Base-by-base conservation (phyloP, 805 yeast species). In the Candida ortonii region DNA sequence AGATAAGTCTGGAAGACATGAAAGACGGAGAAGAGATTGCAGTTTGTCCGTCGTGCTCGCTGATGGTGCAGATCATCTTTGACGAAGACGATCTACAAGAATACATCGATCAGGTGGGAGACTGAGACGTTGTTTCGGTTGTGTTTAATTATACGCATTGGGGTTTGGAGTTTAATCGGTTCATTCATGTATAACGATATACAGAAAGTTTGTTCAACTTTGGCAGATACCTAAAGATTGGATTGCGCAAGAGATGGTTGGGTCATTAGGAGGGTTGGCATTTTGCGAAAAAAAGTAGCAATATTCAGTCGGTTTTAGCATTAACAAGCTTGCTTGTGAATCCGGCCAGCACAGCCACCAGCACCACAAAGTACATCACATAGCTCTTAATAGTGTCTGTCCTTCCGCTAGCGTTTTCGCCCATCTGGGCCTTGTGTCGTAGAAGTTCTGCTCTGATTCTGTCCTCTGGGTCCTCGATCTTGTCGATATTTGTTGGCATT, bases 11-110 rank as follows among this genome's bases (percentile, higher is more conserved):
- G 32, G 93, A 83, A 49, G 98, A 93, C 55, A 68, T 93, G 59
- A 67, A 70, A 42, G 96, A 88, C 49, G 98, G 97, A 7, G 94
- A 86, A 50, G 88, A 87, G 41, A 78, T 87, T 19, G 98, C 98
- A 0, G 94, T 90, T 12, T 93, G 98, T 61, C 98, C 98, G 18
- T 82, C 94, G 36, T 93, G 98, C 62, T 84, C 95, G 14, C 67
- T 93, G 34, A 88, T 87, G 94, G 88, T 88, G 23, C 81, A 84
- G 56, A 94, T 93, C 20, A 83, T 93, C 2, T 93, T 80, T 57
- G 98, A 93, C 25, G 70, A 71, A 10, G 78, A 67, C 35, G 80
- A 76, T 44, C 57, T 76, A 29, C 59, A 64, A 18, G 74, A 72
- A 49, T 74, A 64, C 44, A 45, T 51, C n/a, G 71, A 55, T 21